Conservation (phyloP, 352 stramenopile species). For the Hyphochytrium catenoides region DNA sequence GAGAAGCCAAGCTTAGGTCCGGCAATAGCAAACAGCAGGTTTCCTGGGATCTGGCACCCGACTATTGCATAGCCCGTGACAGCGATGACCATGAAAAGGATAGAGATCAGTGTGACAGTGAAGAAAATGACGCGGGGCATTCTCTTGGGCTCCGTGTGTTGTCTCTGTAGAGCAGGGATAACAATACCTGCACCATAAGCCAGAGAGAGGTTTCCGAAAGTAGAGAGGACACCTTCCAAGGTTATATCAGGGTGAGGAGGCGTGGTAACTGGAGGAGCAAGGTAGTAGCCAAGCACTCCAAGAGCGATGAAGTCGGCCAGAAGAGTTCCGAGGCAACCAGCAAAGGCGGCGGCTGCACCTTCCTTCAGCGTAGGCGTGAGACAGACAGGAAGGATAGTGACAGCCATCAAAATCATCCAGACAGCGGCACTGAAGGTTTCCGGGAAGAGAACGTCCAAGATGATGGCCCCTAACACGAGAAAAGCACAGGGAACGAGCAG, state of each 20-base stretch:
- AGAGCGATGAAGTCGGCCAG: conserved; percentile 9
- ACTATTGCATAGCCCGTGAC: conserved; percentile 5
- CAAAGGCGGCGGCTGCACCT: conserved; percentile 6
- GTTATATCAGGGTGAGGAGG: conserved; percentile 3
- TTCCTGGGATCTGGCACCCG: conserved; percentile 10
- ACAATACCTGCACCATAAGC: conserved; percentile 9
- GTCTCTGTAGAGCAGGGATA: conserved; percentile 8
- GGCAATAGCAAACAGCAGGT: conserved; percentile 11
- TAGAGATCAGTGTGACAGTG: conserved; percentile 6
- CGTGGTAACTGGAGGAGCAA: conserved; percentile 4
- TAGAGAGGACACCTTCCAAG: conserved; percentile 6
- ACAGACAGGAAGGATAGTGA: conserved; percentile 9
- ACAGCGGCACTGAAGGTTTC: conserved; percentile 5
- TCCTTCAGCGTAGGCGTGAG: conserved; percentile 11
- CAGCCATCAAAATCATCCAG: conserved; percentile 10
- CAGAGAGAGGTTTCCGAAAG: conserved; percentile 11
- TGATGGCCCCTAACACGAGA: conserved; percentile 8
- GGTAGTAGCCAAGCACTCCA: conserved; percentile 5
- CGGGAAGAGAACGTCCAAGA: conserved; percentile 7
- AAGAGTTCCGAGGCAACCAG: conserved; percentile 6
- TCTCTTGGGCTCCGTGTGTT: conserved; percentile 7
- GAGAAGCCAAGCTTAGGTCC: conserved; percentile 8
- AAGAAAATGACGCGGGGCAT: conserved; percentile 11
- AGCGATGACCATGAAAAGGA: conserved; percentile 8
- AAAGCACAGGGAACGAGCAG: conserved; percentile 10